Percentiles rank a stretch among this genome's conserved stretches.
These are phyloP conservation scores for Polytolypa hystricis DNA, from an alignment of 2,329 filamentous ascomycete genomes.

Conservation along the genomic window DNA sequence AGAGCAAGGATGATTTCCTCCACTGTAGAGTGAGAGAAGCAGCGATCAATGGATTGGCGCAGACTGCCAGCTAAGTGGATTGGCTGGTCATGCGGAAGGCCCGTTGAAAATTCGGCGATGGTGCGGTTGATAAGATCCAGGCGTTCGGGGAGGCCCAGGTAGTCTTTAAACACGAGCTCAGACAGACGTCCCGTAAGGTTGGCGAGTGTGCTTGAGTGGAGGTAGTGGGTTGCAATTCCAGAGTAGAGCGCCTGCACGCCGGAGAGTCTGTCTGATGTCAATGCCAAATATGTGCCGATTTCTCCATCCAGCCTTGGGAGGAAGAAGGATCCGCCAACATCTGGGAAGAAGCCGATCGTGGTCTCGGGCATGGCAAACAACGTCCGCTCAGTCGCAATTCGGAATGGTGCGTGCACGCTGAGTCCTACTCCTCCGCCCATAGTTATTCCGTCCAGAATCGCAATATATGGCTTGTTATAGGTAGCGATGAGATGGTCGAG, in stretches of 20 bases:
- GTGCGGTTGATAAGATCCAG: constrained; percentile 68
- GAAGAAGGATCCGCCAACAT: constrained; percentile 95
- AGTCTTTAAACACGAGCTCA: constrained; percentile 80
- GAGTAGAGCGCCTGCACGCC: constrained; percentile 83
- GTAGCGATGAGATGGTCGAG: constrained; percentile 93
- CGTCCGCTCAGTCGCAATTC: constrained; percentile 91
- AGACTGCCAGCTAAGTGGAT: constrained; percentile 57
- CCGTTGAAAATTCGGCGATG: constrained; percentile 83
- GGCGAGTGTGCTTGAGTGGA: constrained; percentile 79
- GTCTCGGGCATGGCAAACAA: constrained; percentile 98
- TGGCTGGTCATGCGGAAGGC: constrained; percentile 59
- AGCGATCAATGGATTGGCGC: constrained; percentile 73
- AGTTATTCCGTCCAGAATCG: constrained; percentile 94
- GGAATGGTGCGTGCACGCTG: constrained; percentile 87
- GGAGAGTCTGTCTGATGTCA: constrained; percentile 74
- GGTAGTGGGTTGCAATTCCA: constrained; percentile 88
- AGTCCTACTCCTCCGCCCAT: constrained; percentile 97
- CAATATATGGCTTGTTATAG: constrained; percentile 83
- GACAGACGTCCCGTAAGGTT: constrained; percentile 74
- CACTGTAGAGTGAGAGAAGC: constrained; percentile 59
- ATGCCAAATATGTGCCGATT: constrained; percentile 80
- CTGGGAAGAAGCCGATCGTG: constrained; percentile 95
- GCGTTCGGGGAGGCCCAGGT: constrained; percentile 51
- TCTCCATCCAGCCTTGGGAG: constrained; percentile 77
- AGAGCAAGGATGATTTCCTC: constrained; percentile 61